Evolutionary conservation across 306 rosid species (phyloP), one percentile per base, ranked within the genome.

Genomic region (Clitoria ternatea): DNA sequence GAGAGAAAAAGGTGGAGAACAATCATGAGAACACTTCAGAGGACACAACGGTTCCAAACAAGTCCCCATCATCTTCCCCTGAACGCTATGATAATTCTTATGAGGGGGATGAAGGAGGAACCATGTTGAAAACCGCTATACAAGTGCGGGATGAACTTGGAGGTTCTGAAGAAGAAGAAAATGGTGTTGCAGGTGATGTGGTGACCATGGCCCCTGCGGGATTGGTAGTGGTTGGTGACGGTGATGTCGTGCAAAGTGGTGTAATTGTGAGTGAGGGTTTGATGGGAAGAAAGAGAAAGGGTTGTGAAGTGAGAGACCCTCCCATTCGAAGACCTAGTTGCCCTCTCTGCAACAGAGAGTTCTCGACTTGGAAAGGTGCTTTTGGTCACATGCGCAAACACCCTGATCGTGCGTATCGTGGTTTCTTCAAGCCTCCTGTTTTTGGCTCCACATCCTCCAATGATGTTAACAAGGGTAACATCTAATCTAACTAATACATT

Each of bases 341-440:
- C 22, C 77, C 44, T 0, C 26, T 73, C n/a, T 81, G 85, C 1
- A 4, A 4, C 1, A 81, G 8, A 19, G 59, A 74, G 15, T 81
- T 81, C 5, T 0, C 20, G 0, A 35, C 80, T 1, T 77, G 82
- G 85, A 81, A 68, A 57, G 79, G 66, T 0, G 85, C 76, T 3
- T 81, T 81, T 47, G 85, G 85, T 0, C 85, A 81, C 32, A 81
- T 81, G 85, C 65, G 82, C 0, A 45, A 32, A 4, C 85, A 81
- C 69, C 82, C 85, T 8, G 70, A 73, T 0, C 82, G 85, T 11
- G 3, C 26, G 0, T 78, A 77, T 5, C 79, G 85, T 0, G 82
- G 85, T 10, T 77, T 77, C 43, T 73, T 44, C 4, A 33, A 11
- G 4, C 85, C 85, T 1, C 85, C 85, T 1, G 23, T 12, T 15